Conservation (phyloP, 345 rosid species). For the Isatis tinctoria region DNA sequence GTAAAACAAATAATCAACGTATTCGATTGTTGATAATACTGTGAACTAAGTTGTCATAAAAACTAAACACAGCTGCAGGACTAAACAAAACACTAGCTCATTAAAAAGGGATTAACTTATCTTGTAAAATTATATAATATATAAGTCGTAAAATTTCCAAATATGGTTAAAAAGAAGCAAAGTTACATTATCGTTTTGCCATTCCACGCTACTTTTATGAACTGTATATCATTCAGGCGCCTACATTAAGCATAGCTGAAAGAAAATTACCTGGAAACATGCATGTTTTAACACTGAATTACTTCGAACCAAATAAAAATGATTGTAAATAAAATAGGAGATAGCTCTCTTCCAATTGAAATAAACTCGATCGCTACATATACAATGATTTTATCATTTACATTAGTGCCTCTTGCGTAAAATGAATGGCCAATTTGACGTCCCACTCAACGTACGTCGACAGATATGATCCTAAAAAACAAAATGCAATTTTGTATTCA, state of each 20-base stretch:
- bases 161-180: background rate
- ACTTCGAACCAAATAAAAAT: background rate
- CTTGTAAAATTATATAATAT: background rate
- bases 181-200: background rate
- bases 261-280: background rate
- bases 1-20: background rate
- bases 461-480: slow-evolving; percentile 18
- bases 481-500: slow-evolving; percentile 20
- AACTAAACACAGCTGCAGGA: background rate
- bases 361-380: background rate
- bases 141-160: too few species aligned
- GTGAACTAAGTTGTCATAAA: background rate
- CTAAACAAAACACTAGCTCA: background rate
- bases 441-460: slow-evolving; percentile 21
- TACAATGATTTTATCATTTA: background rate
- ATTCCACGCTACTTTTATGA: background rate
- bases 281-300: background rate
- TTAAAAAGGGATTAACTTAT: background rate
- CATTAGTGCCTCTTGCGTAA: slow-evolving; percentile 17
- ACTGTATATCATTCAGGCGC: background rate
- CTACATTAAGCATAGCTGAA: background rate
- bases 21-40: background rate
- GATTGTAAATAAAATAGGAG: background rate
- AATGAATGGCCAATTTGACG: slow-evolving; percentile 28
- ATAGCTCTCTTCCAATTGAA: background rate